Evolutionary conservation across 2,329 filamentous ascomycete species (phyloP).

Genomic region (Saccharata proteae): DNA sequence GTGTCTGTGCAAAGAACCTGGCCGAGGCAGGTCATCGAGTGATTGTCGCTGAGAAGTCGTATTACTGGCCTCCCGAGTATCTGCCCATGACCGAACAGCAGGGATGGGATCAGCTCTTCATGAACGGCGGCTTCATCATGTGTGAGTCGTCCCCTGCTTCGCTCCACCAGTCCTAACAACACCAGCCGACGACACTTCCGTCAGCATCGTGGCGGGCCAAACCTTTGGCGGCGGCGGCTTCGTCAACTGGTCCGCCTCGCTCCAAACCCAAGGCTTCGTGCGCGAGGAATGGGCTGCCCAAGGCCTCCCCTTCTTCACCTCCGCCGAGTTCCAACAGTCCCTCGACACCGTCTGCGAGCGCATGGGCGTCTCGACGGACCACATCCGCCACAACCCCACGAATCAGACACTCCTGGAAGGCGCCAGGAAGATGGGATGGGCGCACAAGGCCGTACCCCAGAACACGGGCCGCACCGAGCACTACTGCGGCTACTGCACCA

Average conservation of each 20-base stretch:
- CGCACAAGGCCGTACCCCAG: slow-evolving; percentile 57
- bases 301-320: slow-evolving; percentile 62
- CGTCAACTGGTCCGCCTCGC: slow-evolving; percentile 66
- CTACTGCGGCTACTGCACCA: slow-evolving; percentile 53
- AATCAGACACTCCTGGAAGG: slow-evolving; percentile 67
- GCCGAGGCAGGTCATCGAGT: slow-evolving; percentile 65
- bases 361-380: slow-evolving; percentile 60
- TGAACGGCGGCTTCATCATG: slow-evolving; percentile 49
- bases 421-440: slow-evolving; percentile 59
- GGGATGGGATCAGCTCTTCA: slow-evolving; percentile 53
- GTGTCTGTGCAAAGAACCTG: slow-evolving; percentile 67
- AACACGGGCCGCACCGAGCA: slow-evolving; percentile 67
- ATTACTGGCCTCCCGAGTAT: slow-evolving; percentile 59
- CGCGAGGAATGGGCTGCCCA: slow-evolving; percentile 67
- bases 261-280: slow-evolving; percentile 63
- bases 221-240: slow-evolving; percentile 80
- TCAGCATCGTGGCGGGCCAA: slow-evolving; percentile 54
- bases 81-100: slow-evolving; percentile 60
- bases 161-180: slow-evolving; percentile 11
- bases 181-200: slow-evolving; percentile 29
- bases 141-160: slow-evolving; percentile 34
- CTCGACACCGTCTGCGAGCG: slow-evolving; percentile 66
- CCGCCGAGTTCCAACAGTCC: slow-evolving; percentile 61
- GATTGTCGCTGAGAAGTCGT: slow-evolving; percentile 71
- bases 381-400: slow-evolving; percentile 59